phyloP scores from a whole-genome alignment of 495 filamentous ascomycete species.

The Sordaria brevicollis region DNA sequence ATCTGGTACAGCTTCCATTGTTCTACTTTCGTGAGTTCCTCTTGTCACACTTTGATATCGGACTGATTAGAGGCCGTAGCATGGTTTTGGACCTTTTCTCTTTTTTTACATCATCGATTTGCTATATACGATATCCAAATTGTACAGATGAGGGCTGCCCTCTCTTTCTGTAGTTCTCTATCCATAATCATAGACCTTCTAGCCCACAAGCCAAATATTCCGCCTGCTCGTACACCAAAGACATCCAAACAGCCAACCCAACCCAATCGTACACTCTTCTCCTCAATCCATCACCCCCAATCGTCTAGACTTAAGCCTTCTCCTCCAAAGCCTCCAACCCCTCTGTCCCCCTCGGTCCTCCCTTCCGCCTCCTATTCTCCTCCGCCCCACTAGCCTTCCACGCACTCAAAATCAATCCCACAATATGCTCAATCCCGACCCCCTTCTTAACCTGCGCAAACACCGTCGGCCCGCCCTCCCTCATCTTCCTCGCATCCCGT shows the following conservation, averaged over 20 bases:
- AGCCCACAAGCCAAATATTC: not conserved
- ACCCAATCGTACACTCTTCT: not conserved
- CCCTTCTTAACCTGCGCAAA: conserved; percentile 96
- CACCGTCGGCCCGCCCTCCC: conserved; percentile 91
- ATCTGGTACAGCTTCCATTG: not conserved
- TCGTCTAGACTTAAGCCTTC: not conserved
- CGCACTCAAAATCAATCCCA: conserved; percentile 78
- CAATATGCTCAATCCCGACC: conserved; percentile 71
- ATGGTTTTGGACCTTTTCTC: no score
- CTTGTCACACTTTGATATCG: not conserved
- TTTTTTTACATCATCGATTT: no score
- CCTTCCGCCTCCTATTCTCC: conserved; percentile 41
- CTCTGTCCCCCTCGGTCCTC: conserved; percentile 39
- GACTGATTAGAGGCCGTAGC: no score
- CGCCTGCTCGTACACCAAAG: not conserved
- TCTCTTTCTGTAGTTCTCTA: not conserved
- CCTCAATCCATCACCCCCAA: not conserved
- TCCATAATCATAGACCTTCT: not conserved
- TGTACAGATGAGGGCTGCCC: not conserved
- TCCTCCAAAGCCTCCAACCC: conserved; percentile 30
- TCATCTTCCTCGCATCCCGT: conserved; percentile 85
- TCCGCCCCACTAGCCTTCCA: conserved; percentile 83
- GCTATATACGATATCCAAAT: not conserved
- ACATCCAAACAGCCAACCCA: not conserved
- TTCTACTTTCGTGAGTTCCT: not conserved